Conservation (phyloP, 2,329 filamentous ascomycete species). For the Albifimbria verrucaria region DNA sequence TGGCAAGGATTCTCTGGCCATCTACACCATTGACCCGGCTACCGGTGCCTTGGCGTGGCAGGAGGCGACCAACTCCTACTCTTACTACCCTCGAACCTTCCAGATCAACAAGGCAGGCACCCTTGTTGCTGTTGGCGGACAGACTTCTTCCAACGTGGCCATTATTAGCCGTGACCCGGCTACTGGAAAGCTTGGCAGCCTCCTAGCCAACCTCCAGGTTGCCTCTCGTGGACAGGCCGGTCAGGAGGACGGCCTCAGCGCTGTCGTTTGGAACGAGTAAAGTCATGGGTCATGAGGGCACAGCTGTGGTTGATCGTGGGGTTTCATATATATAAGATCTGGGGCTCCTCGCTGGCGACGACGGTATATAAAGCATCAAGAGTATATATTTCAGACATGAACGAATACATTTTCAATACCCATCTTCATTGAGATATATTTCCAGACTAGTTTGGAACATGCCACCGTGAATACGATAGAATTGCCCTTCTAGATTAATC, state of each 20-base stretch:
- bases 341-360: no score
- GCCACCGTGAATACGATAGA: no score
- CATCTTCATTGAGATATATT: no score
- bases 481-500: no score
- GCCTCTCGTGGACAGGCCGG: conserved; percentile 34
- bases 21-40: conserved; percentile 41
- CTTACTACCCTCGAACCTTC: conserved; percentile 61
- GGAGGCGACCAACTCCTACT: conserved; percentile 53
- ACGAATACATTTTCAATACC: no score
- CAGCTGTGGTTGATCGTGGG: no score
- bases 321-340: no score
- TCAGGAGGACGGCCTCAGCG: conserved; percentile 45
- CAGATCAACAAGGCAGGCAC: conserved; percentile 56
- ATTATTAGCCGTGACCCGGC: conserved; percentile 52
- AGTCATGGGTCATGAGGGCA: no score
- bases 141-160: conserved; percentile 56
- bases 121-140: conserved; percentile 60
- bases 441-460: no score
- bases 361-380: no score
- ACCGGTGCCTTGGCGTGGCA: conserved; percentile 51
- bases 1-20: conserved; percentile 53
- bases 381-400: no score
- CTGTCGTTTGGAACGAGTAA: conserved; percentile 46
- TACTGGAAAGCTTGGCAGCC: conserved; percentile 52
- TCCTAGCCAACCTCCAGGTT: conserved; percentile 38